phyloP scores from a whole-genome alignment of 1,139 yeast species.

The Blastobotrys capitulatus region DNA sequence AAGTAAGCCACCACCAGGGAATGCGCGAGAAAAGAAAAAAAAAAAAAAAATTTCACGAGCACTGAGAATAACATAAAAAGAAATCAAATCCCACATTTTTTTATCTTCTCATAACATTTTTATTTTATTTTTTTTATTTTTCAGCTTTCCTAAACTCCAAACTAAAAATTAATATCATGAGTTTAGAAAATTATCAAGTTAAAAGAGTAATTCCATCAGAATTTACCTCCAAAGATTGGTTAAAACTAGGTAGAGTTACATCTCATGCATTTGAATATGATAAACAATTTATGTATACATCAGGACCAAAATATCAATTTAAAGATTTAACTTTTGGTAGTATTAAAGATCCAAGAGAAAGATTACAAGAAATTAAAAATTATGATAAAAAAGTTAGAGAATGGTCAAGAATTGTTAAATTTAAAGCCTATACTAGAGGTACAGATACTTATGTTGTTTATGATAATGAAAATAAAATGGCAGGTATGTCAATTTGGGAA shows the following conservation, averaged over 20 bases:
- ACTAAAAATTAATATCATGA: neutral
- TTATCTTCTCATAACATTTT: too few species aligned
- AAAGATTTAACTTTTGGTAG: neutral
- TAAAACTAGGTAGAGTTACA: constrained; percentile 4
- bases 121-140: too few species aligned
- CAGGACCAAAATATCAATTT: constrained; percentile 2
- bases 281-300: constrained; percentile 3
- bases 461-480: neutral
- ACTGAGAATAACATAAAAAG: too few species aligned
- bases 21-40: too few species aligned
- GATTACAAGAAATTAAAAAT: neutral
- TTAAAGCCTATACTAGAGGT: neutral
- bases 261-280: constrained; percentile 7
- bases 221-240: neutral
- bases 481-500: constrained; percentile 12
- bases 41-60: too few species aligned
- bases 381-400: constrained; percentile 5
- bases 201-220: neutral
- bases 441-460: neutral
- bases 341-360: constrained; percentile 11
- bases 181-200: neutral
- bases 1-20: too few species aligned
- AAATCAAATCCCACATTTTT: too few species aligned
- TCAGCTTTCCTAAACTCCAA: too few species aligned
- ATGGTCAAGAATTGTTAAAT: constrained; percentile 3